Evolutionary conservation across 805 yeast species (phyloP).

Genomic region (Candida maris): DNA sequence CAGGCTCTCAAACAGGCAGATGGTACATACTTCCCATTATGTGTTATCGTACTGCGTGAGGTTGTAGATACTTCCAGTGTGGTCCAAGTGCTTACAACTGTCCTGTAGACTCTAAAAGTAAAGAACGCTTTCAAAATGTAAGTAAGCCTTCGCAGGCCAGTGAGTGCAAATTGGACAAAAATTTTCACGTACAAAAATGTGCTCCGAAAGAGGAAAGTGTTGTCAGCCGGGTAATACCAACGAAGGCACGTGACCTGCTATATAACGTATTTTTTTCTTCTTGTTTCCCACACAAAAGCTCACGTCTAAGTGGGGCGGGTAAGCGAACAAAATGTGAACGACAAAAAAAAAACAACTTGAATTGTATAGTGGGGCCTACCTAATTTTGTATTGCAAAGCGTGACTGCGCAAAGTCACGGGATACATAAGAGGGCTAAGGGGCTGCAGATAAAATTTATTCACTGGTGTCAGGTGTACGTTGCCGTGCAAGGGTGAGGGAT

Average conservation of each 20-base stretch:
- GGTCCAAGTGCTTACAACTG: background rate
- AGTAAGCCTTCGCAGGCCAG: background rate
- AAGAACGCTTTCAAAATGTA: background rate
- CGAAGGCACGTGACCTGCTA: background rate
- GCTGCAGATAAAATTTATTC: no score
- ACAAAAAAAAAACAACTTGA: no score
- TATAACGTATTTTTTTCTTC: background rate
- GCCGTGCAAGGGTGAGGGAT: no score
- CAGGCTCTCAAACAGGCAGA: background rate
- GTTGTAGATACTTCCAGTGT: background rate
- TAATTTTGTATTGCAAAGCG: no score
- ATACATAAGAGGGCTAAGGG: background rate
- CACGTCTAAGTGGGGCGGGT: background rate
- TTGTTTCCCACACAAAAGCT: background rate
- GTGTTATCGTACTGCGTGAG: constrained; percentile 28
- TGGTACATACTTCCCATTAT: constrained; percentile 73
- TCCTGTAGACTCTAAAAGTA: background rate
- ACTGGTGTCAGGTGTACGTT: no score
- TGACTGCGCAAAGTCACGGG: constrained; percentile 9
- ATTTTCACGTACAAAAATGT: constrained; percentile 1
- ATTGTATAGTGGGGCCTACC: no score
- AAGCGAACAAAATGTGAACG: constrained; percentile 5
- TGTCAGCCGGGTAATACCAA: background rate
- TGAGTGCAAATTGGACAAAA: background rate
- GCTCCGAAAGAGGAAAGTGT: background rate